Percentiles rank a stretch among this genome's conserved stretches.
These are phyloP conservation scores for Vanrija pseudolonga DNA, from an alignment of 1,284 basidiomycete genomes.

Conservation along the genomic window DNA sequence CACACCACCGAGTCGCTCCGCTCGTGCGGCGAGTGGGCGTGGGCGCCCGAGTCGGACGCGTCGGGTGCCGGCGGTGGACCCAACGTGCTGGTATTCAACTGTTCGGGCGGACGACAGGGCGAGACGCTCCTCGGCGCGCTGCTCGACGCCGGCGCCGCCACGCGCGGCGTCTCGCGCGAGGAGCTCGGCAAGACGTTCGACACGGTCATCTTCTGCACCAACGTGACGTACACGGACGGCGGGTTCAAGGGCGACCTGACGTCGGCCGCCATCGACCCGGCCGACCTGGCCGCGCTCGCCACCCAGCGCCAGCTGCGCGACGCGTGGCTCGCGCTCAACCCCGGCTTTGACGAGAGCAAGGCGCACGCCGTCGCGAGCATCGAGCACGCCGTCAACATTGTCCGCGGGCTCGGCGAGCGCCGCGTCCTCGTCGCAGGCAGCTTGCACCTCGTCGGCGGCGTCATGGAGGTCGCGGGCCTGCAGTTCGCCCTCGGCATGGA, in stretches of 20 bases:
- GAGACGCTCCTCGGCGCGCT: constrained; percentile 66
- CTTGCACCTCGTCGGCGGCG: constrained; percentile 88
- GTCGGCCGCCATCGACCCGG: constrained; percentile 61
- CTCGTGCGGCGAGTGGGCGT: constrained; percentile 77
- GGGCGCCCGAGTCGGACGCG: constrained; percentile 4
- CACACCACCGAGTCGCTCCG: constrained; percentile 89
- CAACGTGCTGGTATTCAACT: constrained; percentile 88
- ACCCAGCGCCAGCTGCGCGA: constrained; percentile 71
- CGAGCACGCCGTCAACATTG: constrained; percentile 72
- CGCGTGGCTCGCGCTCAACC: constrained; percentile 67
- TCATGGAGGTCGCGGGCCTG: constrained; percentile 83
- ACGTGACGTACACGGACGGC: constrained; percentile 87
- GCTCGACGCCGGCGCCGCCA: constrained; percentile 33
- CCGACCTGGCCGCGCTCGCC: constrained; percentile 64
- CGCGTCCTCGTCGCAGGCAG: constrained; percentile 82
- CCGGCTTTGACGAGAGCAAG: constrained; percentile 58
- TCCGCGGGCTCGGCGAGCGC: constrained; percentile 50
- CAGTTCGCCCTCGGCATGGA: constrained; percentile 53
- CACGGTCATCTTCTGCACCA: constrained; percentile 89
- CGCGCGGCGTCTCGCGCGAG: constrained; percentile 47
- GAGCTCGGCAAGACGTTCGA: constrained; percentile 60
- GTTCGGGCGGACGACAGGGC: constrained; percentile 84
- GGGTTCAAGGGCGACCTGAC: constrained; percentile 82
- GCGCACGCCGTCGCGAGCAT: constrained; percentile 82
- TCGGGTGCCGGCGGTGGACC: constrained; percentile 17